A percentile compares a stretch with the other conserved stretches of the same genome.
Conservation (phyloP, 2,329 filamentous ascomycete genomes). For the Dactylellina haptotyla region DNA sequence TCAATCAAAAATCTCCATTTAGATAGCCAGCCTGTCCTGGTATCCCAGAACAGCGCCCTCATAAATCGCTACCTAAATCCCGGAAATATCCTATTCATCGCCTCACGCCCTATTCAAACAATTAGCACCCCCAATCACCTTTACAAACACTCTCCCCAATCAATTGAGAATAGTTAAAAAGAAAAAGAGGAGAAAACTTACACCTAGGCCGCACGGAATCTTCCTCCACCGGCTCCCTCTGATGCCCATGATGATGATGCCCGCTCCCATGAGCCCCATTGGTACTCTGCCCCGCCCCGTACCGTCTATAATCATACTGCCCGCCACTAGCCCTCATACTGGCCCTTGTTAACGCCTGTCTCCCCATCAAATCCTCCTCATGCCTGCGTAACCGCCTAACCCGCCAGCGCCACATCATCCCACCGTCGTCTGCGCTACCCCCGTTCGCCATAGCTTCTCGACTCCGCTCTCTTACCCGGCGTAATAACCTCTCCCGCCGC, state of each 20-base stretch:
- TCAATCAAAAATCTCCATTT: not conserved
- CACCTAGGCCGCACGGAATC: conserved; percentile 41
- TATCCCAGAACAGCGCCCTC: not conserved
- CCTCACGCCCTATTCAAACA: conserved; percentile 27
- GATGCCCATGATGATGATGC: not conserved
- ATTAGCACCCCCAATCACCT: conserved; percentile 1
- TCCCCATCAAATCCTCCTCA: conserved; percentile 43
- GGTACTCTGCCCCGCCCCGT: not conserved
- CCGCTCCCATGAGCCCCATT: not conserved
- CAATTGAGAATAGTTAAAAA: not conserved
- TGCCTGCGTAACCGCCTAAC: conserved; percentile 41
- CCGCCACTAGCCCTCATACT: conserved; percentile 18
- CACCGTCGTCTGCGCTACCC: conserved; percentile 3
- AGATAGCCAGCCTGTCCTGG: not conserved
- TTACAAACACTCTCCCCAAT: not conserved
- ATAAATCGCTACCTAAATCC: conserved; percentile 40
- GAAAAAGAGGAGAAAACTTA: conserved; percentile 18
- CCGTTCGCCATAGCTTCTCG: conserved; percentile 7
- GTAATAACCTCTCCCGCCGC: conserved; percentile 76
- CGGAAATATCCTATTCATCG: conserved; percentile 52
- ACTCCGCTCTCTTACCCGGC: conserved; percentile 68
- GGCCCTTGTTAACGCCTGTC: conserved; percentile 38
- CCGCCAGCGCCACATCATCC: conserved; percentile 40
- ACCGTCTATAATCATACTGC: conserved; percentile 12
- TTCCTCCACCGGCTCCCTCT: conserved; percentile 30